Conservation (phyloP, 306 rosid species). For the Trichosanthes cucumerina region DNA sequence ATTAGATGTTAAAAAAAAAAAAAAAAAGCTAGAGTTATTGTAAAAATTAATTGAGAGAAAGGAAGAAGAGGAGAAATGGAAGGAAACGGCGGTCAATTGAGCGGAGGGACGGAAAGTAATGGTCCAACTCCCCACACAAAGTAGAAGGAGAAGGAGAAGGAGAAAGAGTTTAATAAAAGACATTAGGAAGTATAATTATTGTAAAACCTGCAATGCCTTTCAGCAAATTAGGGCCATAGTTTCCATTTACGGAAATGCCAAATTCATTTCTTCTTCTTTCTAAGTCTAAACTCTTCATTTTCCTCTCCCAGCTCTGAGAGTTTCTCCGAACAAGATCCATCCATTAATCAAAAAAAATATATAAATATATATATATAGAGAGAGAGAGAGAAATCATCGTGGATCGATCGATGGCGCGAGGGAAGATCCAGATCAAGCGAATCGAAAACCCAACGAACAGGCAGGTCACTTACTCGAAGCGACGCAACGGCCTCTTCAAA, state of each 20-base stretch:
- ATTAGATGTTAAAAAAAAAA: no score
- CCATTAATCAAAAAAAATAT: no score
- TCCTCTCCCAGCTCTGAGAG: no score
- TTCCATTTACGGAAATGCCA: conserved; percentile 39
- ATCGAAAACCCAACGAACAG: conserved; percentile 71
- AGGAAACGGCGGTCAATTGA: not conserved
- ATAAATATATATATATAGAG: no score
- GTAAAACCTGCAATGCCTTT: conserved; percentile 39
- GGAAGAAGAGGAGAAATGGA: not conserved
- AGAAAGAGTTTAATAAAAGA: no score
- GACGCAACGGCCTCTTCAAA: conserved; percentile 79
- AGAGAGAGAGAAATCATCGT: no score
- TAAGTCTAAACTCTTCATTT: not conserved
- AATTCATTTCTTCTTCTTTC: not conserved
- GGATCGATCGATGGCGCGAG: conserved; percentile 61
- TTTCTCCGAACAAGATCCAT: no score
- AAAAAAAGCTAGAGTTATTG: no score
- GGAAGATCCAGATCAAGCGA: conserved; percentile 95
- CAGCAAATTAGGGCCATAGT: conserved; percentile 24
- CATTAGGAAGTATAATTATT: conserved; percentile 14
- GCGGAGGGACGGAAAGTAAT: conserved; percentile 6
- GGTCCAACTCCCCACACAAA: conserved; percentile 9
- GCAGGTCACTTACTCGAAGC: conserved; percentile 78
- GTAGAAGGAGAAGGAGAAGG: not conserved
- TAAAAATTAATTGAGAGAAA: no score